Conservation (phyloP, 345 rosid species). For the Arabidopsis suecica region DNA sequence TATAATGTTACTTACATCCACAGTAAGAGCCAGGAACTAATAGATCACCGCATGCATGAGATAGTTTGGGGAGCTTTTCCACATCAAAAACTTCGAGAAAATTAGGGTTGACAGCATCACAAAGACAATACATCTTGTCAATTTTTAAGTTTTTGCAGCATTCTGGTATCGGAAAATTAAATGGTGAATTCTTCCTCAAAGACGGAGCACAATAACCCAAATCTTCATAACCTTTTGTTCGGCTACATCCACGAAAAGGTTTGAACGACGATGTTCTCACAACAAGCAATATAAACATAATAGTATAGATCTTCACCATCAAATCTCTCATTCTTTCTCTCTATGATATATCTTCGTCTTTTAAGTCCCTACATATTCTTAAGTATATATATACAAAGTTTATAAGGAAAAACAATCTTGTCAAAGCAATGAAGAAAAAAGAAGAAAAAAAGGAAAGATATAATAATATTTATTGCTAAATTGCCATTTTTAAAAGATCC, state of each 20-base stretch:
- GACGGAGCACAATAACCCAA: background rate
- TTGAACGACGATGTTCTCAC: background rate
- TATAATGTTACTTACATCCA: conserved; percentile 9
- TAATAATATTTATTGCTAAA: too few relatives aligned
- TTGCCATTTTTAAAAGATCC: too few relatives aligned
- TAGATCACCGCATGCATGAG: conserved; percentile 1
- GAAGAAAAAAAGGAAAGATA: too few relatives aligned
- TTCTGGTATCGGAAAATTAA: background rate
- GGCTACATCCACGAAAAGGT: background rate
- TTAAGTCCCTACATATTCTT: too few relatives aligned
- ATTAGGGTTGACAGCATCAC: background rate
- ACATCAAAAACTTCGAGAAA: background rate
- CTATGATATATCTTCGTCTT: too few relatives aligned
- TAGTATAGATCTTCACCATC: background rate
- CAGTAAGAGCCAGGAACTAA: background rate
- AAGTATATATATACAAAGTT: too few relatives aligned
- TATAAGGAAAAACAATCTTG: too few relatives aligned
- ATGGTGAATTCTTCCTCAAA: background rate
- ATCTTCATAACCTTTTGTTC: background rate
- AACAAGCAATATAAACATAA: background rate
- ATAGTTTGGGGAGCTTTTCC: background rate
- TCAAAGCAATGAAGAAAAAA: too few relatives aligned
- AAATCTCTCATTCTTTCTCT: background rate
- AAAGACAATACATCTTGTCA: background rate
- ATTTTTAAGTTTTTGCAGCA: background rate